Evolutionary conservation across 345 rosid genomes (phyloP), one percentile per base, ranked within the genome.

Genomic region (Sonneratia alba): DNA sequence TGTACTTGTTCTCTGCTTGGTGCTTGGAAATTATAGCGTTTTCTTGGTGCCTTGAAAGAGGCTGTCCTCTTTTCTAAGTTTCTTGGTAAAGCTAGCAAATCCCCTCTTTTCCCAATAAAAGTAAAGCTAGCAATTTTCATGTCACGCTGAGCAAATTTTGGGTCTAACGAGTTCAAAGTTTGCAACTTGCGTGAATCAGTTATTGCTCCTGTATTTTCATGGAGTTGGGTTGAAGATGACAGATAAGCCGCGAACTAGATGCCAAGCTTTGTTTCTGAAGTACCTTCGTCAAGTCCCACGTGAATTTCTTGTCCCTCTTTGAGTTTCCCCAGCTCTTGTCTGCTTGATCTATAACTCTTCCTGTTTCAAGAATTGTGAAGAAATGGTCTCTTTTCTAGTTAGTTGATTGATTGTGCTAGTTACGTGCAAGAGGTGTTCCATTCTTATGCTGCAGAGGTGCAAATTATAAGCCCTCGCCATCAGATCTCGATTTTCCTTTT

Each of bases 181-280:
- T 56, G 62, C 62, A 56, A 56, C 62, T 56, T 56, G 7, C 1
- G 2, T 19, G 22, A 19, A 53, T n/a, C 32, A 8, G 11, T 56
- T 21, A 22, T n/a, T 57, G 32, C 32, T 10, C 63, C 2, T n/a
- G 3, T n/a, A 7, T 57, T 7, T 57, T 22, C n/a, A 19, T 63
- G 65, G 67, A 57, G 67, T 2, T 40, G 74, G 56, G 74, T 62
- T 8, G 74, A 53, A 42, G 68, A 45, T 71, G 68, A 62, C 40
- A 37, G 53, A 49, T 42, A 40, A 71, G 74, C 48, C 21, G 24
- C 59, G 74, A 71, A 62, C 67, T 57, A 38, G 48, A 62, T 71
- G 74, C 73, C 67, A 51, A 57, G 73, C 73, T 71, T 71, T 66
- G 67, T 61, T 32, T 7, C 65, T 71, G 67, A 57, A 42, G 5